Evolutionary conservation across 2,329 filamentous ascomycete genomes (phyloP).

Genomic region (Sclerotinia spermophila): DNA sequence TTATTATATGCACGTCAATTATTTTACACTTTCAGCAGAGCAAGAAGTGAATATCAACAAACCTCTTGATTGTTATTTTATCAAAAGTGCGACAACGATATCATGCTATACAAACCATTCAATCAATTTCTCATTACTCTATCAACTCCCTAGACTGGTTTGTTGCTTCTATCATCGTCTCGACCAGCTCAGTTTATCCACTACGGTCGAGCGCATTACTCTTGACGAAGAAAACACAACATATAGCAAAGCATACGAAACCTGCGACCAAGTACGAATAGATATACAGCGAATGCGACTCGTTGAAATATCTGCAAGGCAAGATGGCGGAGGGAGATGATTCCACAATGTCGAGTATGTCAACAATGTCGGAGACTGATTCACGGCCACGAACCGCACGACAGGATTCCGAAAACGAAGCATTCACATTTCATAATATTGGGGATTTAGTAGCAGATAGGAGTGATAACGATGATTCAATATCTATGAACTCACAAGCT

Average conservation of each 20-base stretch:
- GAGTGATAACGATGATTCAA: conserved; percentile 29
- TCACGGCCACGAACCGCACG: conserved; percentile 33
- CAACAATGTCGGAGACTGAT: conserved; percentile 19
- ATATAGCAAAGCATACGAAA: conserved; percentile 2
- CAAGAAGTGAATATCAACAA: not conserved
- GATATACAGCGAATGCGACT: conserved; percentile 30
- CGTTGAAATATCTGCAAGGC: conserved; percentile 20
- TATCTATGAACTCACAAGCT: conserved; percentile 24
- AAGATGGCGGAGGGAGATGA: conserved; percentile 36
- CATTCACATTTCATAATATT: conserved; percentile 31
- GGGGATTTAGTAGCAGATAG: conserved; percentile 33
- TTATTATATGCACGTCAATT: not conserved
- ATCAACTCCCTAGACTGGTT: conserved; percentile 2
- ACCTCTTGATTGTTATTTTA: not conserved
- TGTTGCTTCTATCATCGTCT: not conserved
- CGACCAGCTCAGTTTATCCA: not conserved
- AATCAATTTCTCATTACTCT: not conserved
- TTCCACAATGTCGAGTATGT: conserved; percentile 12
- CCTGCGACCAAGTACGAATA: not conserved
- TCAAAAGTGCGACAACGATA: not conserved
- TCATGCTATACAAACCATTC: not conserved
- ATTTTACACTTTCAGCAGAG: not conserved
- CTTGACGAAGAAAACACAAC: conserved; percentile 8
- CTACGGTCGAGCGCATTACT: conserved; percentile 24
- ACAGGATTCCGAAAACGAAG: conserved; percentile 31